phyloP scores from a whole-genome alignment of 108 stramenopile species.

The Skeletonema marinoi region DNA sequence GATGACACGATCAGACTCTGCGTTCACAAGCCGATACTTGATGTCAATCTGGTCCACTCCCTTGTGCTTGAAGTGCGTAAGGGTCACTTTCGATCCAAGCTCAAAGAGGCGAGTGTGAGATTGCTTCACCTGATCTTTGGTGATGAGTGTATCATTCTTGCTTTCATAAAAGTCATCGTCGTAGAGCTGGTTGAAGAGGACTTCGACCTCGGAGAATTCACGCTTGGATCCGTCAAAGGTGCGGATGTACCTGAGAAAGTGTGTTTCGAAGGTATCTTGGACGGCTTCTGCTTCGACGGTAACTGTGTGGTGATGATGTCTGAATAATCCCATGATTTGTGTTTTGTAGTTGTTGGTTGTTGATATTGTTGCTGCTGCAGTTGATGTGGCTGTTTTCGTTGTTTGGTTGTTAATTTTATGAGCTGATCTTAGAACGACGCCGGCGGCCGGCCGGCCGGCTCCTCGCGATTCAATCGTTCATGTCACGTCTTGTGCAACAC shows the following conservation, averaged over 20 bases:
- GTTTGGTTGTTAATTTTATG: neutral
- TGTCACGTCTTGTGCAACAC: too few species aligned
- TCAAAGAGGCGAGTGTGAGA: neutral
- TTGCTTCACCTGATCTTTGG: constrained; percentile 1
- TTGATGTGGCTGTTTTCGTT: neutral
- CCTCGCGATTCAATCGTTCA: too few species aligned
- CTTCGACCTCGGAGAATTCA: constrained; percentile 3
- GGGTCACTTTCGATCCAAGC: neutral
- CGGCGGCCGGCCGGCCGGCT: too few species aligned
- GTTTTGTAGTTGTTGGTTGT: neutral
- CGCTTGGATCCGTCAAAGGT: neutral
- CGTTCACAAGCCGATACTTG: neutral
- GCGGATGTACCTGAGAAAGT: neutral
- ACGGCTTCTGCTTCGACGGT: neutral
- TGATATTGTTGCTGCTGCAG: too few species aligned
- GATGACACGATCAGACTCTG: neutral
- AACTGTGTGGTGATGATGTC: neutral
- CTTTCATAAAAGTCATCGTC: neutral
- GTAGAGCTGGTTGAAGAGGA: constrained; percentile 2
- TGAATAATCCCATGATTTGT: neutral
- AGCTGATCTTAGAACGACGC: too few species aligned
- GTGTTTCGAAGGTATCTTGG: neutral
- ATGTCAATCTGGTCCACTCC: neutral
- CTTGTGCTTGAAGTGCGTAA: neutral
- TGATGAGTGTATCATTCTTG: neutral